A percentile compares a stretch with the other conserved stretches of the same genome.
Conservation (phyloP, 805 yeast species). For the Kodamaea hsintzibuensis region DNA sequence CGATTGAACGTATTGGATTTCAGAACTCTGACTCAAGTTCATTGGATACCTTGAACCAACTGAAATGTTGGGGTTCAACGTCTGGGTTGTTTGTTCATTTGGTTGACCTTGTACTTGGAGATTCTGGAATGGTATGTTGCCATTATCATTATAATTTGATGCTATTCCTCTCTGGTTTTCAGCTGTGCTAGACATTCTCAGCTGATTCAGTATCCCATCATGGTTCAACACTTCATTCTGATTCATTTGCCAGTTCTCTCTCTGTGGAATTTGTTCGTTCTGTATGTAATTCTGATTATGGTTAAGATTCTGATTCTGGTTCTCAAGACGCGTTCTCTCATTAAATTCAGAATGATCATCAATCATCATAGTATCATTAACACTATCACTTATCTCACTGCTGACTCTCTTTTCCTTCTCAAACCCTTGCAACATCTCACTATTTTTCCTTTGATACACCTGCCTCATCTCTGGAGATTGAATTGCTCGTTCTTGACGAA, state of each 20-base stretch:
- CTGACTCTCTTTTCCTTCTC: background rate
- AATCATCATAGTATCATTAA: background rate
- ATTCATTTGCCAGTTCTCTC: background rate
- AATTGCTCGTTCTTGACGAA: background rate
- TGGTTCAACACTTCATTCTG: background rate
- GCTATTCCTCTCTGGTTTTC: no score
- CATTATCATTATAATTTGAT: no score
- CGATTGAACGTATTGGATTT: no score
- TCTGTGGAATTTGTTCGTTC: background rate
- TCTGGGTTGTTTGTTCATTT: no score
- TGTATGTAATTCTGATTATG: no score
- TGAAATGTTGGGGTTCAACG: no score
- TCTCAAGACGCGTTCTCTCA: background rate
- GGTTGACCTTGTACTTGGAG: no score
- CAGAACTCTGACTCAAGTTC: no score
- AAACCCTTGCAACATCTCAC: conserved; percentile 6
- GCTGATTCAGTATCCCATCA: background rate
- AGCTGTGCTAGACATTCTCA: background rate
- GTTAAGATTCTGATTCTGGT: background rate
- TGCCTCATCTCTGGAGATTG: background rate
- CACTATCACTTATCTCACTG: background rate
- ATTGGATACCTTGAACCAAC: no score
- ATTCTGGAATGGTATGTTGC: no score
- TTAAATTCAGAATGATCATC: background rate
- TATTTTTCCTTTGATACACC: conserved; percentile 2